Base-by-base conservation (phyloP, 2,329 filamentous ascomycete species). In the Graphiopsis chlorocephala region DNA sequence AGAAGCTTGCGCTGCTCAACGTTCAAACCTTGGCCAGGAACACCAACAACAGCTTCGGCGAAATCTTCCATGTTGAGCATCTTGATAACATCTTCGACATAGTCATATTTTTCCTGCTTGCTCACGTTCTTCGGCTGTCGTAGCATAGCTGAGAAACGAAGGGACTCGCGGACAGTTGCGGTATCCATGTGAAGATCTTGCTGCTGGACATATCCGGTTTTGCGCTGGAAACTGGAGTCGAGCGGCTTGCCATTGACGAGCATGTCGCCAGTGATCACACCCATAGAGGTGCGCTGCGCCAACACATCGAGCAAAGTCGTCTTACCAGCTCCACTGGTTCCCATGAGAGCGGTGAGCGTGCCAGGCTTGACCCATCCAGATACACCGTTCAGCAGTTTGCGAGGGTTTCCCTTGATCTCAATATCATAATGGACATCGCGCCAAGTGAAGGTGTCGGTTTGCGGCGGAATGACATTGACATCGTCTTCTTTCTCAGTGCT, bases 221-320 rank as follows among this genome's bases (percentile, higher is more conserved):
- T 84, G 71, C 87, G 79, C 72, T 89, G 86, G 75, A 89, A 89
- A 2, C 84, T 82, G 20, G 81, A 81, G 20, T 84, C 84, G n/a
- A 84, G 71, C 5, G 72, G 65, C 47, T 68, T 69, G 10, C 86
- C 87, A 70, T 89, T 86, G 11, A 90, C 83, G 20, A 90, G 79
- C 64, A 87, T 84, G 67, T 88, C 85, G 50, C 88, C 88, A 31
- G 77, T 78, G 58, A 90, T 85, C 4, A 88, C 85, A 68, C 88
- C 87, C 67, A 88, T 86, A 67, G 85, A 88, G 74, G 87, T 88
- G 63, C 88, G 79, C 7, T 83, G 79, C 1, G 88, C 87, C 14
- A 96, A 80, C 0, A 94, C 90, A 71, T 96, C 91, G 3, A 96
- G 81, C 0, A 96, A 81, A 0, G 92, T 96, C 0, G 92, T 95